Percentiles rank a stretch among this genome's conserved stretches.
These are phyloP conservation scores for Dendrocalamus latiflorus DNA, from an alignment of 202 grass and related monocot genomes.

Conservation along the genomic window DNA sequence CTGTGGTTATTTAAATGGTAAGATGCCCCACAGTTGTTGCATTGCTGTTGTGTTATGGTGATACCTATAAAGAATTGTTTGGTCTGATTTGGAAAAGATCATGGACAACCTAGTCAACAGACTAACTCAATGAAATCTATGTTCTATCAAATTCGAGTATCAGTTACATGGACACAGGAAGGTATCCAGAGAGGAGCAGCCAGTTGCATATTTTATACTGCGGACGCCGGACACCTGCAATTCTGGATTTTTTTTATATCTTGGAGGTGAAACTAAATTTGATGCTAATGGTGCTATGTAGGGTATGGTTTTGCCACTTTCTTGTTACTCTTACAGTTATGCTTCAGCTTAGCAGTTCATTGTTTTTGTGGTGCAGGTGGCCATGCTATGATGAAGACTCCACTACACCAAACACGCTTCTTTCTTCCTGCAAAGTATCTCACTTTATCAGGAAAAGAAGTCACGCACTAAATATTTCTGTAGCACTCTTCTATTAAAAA, in stretches of 20 bases:
- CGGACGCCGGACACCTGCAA: neutral
- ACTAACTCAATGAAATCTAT: neutral
- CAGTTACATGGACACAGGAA: neutral
- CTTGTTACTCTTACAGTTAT: neutral
- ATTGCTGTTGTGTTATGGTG: slow-evolving; percentile 13
- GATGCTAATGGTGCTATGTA: neutral
- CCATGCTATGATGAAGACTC: neutral
- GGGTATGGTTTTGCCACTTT: neutral
- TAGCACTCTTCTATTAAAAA: neutral
- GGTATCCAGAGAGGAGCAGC: neutral
- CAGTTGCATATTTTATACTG: neutral
- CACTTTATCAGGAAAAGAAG: neutral
- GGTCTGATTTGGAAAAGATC: slow-evolving; percentile 4
- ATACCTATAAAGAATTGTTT: slow-evolving; percentile 1
- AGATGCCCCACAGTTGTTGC: slow-evolving; percentile 2
- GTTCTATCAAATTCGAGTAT: neutral
- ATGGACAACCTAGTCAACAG: neutral
- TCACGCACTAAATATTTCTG: neutral
- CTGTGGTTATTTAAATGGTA: neutral
- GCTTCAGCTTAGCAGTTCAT: neutral
- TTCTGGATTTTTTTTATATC: neutral
- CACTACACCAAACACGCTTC: neutral
- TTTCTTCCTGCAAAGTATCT: neutral
- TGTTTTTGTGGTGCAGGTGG: neutral
- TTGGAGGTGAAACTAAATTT: neutral